Evolutionary conservation across 352 stramenopile genomes (phyloP), one percentile per base, ranked within the genome.

Genomic region (Globisporangium spinosum): DNA sequence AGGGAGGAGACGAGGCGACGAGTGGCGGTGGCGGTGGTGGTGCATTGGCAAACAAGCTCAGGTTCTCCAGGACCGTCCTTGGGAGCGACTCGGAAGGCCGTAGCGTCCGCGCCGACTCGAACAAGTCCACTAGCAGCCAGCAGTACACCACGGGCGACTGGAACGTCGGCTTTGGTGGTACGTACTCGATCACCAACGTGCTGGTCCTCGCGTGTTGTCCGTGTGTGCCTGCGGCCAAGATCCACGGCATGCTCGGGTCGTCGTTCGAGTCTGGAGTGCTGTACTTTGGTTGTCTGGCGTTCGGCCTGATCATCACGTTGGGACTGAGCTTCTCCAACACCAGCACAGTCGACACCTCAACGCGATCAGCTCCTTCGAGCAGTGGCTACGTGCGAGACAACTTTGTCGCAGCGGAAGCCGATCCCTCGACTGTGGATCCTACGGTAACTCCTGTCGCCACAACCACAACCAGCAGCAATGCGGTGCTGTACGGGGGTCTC

Each of bases 201-300:
- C 6, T 45, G 12, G 0, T 60, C 10, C 29, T 80, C 29, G 69
- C 66, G n/a, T 78, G 72, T 29, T 85, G 77, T 53, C 77, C 77
- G 35, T 85, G 77, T 64, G 74, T 76, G 17, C 76, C 77, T 32
- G 72, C 75, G 22, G 77, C 76, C 17, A 75, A 74, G 32, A 65
- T 81, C 7, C 77, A 80, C 40, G 72, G 80, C 51, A 69, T 62
- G 6, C 70, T 85, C 38, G 76, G 76, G 7, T 69, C 67, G 35
- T 63, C 64, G 22, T 81, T 77, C 57, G 78, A 85, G 56, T 49
- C 58, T 15, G 79, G 73, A 32, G 63, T 85, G 70, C 45, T 85
- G 35, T 83, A 77, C 68, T 86, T 78, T 56, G 77, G 76, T 8
- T 71, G 60, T 12, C 69, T 86, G 49, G 71, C 68, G 3, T 80